A percentile compares a stretch with the other conserved stretches of the same genome.
Evolutionary conservation across 1,284 basidiomycete species (phyloP).

Genomic region (Cutaneotrichosporon mucoides): DNA sequence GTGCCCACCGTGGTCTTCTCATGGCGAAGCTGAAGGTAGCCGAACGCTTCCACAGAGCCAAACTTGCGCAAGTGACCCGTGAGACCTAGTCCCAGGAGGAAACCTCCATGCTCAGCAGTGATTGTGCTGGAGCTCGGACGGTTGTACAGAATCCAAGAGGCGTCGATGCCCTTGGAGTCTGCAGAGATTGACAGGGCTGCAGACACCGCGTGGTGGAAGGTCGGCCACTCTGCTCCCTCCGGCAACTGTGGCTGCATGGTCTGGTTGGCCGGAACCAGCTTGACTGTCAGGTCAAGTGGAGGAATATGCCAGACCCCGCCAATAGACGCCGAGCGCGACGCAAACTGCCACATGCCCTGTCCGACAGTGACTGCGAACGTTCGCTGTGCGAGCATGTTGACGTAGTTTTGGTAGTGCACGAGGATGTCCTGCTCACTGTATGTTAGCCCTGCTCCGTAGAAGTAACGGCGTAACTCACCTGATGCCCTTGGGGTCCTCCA

Average conservation of each 20-base stretch:
- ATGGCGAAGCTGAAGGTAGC: slow-evolving; percentile 91
- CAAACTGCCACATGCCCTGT: slow-evolving; percentile 80
- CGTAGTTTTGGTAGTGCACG: slow-evolving; percentile 69
- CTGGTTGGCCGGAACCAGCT: slow-evolving; percentile 54
- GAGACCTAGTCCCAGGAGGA: slow-evolving; percentile 86
- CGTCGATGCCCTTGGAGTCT: slow-evolving; percentile 71
- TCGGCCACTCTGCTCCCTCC: slow-evolving; percentile 82
- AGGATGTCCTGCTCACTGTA: slow-evolving; percentile 34
- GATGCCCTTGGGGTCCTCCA: slow-evolving; percentile 65
- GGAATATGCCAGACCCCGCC: slow-evolving; percentile 74
- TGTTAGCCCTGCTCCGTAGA: too few relatives aligned
- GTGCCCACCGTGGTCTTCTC: slow-evolving; percentile 91
- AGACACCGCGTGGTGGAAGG: slow-evolving; percentile 96
- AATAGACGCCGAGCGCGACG: slow-evolving; percentile 64
- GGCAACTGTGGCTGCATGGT: slow-evolving; percentile 58
- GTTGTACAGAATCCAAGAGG: slow-evolving; percentile 91
- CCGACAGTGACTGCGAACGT: slow-evolving; percentile 82
- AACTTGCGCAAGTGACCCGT: slow-evolving; percentile 84
- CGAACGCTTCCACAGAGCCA: slow-evolving; percentile 72
- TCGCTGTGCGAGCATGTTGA: slow-evolving; percentile 71
- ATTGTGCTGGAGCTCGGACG: slow-evolving; percentile 65
- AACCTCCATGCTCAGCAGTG: slow-evolving; percentile 88
- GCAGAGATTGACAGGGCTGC: slow-evolving; percentile 79
- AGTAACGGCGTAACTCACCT: slow-evolving; percentile 53
- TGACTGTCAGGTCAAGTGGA: slow-evolving; percentile 71